These are phyloP conservation scores for Gleditsia sinensis DNA, from an alignment of 306 rosid genomes.

Conservation along the genomic window DNA sequence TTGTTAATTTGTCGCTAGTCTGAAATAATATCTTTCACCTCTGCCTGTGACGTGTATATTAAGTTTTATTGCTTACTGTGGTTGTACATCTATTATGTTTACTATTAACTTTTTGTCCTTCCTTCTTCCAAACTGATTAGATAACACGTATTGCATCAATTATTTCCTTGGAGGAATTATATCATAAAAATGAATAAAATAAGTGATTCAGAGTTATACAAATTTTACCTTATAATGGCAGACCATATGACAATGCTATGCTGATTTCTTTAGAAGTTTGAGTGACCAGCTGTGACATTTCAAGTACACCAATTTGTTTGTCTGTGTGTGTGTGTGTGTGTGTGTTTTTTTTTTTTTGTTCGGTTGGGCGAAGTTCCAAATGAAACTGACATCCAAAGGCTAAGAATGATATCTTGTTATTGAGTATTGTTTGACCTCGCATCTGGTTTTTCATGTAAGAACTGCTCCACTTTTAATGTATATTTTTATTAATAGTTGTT, in stretches of 20 bases:
- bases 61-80: background rate
- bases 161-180: background rate
- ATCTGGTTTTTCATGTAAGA: too few relatives aligned
- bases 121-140: background rate
- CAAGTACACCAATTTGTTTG: background rate
- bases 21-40: background rate
- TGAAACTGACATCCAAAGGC: background rate
- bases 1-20: background rate
- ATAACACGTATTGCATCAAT: background rate
- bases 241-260: background rate
- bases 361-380: too few relatives aligned
- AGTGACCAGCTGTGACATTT: background rate
- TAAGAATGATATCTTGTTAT: too few relatives aligned
- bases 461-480: background rate
- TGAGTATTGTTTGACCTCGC: background rate
- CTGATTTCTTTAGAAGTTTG: slow-evolving; percentile 14
- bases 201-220: background rate
- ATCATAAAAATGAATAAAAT: background rate
- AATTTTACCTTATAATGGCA: background rate
- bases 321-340: background rate
- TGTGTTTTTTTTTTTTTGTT: too few relatives aligned
- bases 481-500: slow-evolving; percentile 23
- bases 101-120: background rate
- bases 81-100: background rate
- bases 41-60: background rate